A percentile compares a stretch with the other conserved stretches of the same genome.
Evolutionary conservation across 2,329 filamentous ascomycete genomes (phyloP).

Genomic region (Fusarium begoniae): DNA sequence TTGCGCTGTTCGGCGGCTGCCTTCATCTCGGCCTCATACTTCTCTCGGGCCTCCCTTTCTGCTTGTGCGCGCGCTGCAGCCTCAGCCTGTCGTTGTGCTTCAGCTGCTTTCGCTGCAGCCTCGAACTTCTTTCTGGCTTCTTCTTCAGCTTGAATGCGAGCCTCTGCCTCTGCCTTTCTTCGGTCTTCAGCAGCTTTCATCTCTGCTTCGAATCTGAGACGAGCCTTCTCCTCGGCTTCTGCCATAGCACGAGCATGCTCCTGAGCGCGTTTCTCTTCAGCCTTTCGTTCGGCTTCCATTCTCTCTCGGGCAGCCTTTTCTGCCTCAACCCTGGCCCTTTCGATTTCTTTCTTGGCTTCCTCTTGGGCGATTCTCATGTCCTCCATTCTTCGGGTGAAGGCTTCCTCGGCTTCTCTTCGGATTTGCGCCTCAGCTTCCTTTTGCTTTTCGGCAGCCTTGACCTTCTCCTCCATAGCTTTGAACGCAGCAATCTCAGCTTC

Average conservation of each 20-base stretch:
- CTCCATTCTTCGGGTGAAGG: conserved; percentile 44
- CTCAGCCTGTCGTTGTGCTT: conserved; percentile 30
- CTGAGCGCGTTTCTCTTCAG: conserved; percentile 46
- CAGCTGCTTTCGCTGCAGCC: conserved; percentile 53
- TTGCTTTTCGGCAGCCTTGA: conserved; percentile 56
- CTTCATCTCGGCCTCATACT: conserved; percentile 57
- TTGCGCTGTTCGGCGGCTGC: conserved; percentile 56
- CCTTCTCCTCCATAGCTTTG: conserved; percentile 56
- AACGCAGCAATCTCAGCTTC: conserved; percentile 66
- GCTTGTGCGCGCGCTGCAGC: conserved; percentile 29
- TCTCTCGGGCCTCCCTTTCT: conserved; percentile 55
- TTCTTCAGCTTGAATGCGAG: conserved; percentile 55
- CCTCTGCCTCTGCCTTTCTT: conserved; percentile 58
- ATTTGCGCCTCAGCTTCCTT: conserved; percentile 56
- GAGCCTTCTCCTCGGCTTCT: conserved; percentile 56
- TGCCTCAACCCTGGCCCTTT: conserved; percentile 43
- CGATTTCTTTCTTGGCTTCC: conserved; percentile 51
- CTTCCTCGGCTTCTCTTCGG: conserved; percentile 57
- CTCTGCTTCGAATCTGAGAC: conserved; percentile 57
- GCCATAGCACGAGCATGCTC: conserved; percentile 58
- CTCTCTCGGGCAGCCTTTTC: conserved; percentile 57
- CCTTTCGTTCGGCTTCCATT: conserved; percentile 51
- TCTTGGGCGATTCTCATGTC: conserved; percentile 40
- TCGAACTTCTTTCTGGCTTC: conserved; percentile 58
- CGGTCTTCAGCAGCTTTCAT: conserved; percentile 55